These are phyloP conservation scores for Monosporascus sp. DNA, from an alignment of 2,329 filamentous ascomycete species.

Conservation along the genomic window DNA sequence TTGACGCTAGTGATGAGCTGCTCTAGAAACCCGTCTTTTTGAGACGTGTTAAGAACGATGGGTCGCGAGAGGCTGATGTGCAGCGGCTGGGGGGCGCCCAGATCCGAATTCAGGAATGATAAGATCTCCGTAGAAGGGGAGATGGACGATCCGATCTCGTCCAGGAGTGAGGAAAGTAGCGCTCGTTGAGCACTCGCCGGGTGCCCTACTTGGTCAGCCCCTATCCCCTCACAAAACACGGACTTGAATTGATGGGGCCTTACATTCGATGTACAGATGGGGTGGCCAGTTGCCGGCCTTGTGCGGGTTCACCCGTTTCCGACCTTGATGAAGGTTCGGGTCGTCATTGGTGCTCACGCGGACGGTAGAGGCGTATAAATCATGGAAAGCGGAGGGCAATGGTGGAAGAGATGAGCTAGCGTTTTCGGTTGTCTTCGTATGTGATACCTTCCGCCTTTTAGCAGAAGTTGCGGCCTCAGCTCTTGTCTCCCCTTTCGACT, in stretches of 20 bases:
- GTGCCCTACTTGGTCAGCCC: conserved; percentile 17
- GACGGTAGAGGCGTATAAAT: conserved; percentile 80
- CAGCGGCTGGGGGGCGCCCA: conserved; percentile 72
- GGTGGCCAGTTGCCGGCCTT: conserved; percentile 87
- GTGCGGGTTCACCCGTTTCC: conserved; percentile 77
- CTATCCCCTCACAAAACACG: not conserved
- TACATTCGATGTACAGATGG: conserved; percentile 91
- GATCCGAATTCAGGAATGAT: conserved; percentile 69
- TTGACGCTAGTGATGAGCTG: conserved; percentile 37
- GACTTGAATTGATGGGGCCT: conserved; percentile 26
- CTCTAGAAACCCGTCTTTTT: conserved; percentile 63
- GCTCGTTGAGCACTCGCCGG: conserved; percentile 35
- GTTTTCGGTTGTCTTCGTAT: not conserved
- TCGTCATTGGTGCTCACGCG: conserved; percentile 76
- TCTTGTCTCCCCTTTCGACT: not conserved
- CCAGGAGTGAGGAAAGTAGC: conserved; percentile 39
- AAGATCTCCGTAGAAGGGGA: conserved; percentile 35
- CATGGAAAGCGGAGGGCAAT: conserved; percentile 74
- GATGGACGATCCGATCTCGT: conserved; percentile 29
- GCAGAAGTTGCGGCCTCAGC: conserved; percentile 2
- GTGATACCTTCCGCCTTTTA: conserved; percentile 22
- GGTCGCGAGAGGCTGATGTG: conserved; percentile 89
- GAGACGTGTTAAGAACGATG: conserved; percentile 65
- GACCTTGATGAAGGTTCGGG: conserved; percentile 77
- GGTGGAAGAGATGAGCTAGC: conserved; percentile 52